Percentiles rank a stretch among this genome's conserved stretches.
These are phyloP conservation scores for Pythium scleroteichum DNA, from an alignment of 352 stramenopile genomes.

Conservation along the genomic window DNA sequence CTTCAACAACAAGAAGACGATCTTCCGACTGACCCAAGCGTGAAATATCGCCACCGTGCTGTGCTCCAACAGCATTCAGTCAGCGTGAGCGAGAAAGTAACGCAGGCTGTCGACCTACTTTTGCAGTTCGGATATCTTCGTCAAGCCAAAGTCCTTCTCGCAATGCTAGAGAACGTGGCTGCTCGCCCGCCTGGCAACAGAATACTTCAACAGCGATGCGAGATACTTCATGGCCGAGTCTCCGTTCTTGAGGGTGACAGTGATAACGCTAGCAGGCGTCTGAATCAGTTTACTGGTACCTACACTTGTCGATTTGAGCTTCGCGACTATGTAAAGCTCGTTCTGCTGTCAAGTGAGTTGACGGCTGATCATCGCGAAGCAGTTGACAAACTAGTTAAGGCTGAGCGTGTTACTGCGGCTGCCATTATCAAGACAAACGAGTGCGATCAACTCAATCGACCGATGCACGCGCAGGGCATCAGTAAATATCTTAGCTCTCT, in stretches of 20 bases:
- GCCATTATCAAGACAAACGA: constrained; percentile 8
- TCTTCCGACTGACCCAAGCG: not conserved
- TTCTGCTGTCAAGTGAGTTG: not conserved
- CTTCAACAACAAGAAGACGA: constrained; percentile 33
- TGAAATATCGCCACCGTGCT: constrained; percentile 11
- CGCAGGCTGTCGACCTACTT: constrained; percentile 33
- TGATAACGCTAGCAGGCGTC: not conserved
- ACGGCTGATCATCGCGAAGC: constrained; percentile 8
- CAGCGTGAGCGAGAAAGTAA: constrained; percentile 36
- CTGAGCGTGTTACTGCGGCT: constrained; percentile 7
- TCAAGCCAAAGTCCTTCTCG: constrained; percentile 55
- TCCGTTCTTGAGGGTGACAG: constrained; percentile 16
- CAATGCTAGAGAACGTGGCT: constrained; percentile 42
- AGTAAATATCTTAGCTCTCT: constrained; percentile 18
- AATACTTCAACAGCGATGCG: constrained; percentile 3
- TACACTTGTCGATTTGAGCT: constrained; percentile 7
- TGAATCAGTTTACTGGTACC: not conserved
- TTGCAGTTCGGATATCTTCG: constrained; percentile 55
- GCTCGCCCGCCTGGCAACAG: constrained; percentile 13
- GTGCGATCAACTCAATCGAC: constrained; percentile 16
- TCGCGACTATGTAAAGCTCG: constrained; percentile 2
- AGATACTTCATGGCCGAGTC: constrained; percentile 3
- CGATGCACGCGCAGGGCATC: constrained; percentile 16
- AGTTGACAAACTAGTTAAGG: not conserved
- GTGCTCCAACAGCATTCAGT: constrained; percentile 32